These are phyloP conservation scores for Blumeria hordei DNA, from an alignment of 2,329 filamentous ascomycete genomes.

Conservation along the genomic window DNA sequence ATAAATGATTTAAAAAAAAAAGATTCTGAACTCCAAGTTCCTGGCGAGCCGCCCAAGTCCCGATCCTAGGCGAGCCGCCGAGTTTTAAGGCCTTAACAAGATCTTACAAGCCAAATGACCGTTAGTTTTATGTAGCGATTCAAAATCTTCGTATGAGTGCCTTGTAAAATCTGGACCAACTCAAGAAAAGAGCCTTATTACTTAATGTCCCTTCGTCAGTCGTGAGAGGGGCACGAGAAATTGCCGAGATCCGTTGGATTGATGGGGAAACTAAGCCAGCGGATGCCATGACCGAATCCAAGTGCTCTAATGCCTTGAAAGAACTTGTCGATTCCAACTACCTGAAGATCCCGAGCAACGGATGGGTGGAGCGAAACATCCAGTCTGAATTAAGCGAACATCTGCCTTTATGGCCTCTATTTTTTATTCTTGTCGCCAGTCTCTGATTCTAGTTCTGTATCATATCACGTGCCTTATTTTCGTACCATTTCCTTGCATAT, in stretches of 20 bases:
- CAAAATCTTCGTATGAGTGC: neutral
- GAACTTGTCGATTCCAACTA: neutral
- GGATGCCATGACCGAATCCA: too few relatives aligned
- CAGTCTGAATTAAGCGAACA: too few relatives aligned
- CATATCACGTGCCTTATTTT: too few relatives aligned
- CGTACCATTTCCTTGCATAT: too few relatives aligned
- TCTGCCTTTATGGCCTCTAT: too few relatives aligned
- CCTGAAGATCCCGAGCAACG: neutral
- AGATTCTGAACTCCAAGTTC: too few relatives aligned
- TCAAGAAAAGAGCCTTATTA: neutral
- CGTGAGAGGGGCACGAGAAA: neutral
- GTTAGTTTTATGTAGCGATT: neutral
- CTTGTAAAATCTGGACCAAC: neutral
- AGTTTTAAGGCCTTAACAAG: too few relatives aligned
- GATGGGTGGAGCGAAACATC: neutral
- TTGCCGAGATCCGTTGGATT: neutral
- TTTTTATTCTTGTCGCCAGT: too few relatives aligned
- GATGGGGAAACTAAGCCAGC: neutral
- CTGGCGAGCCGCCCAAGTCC: too few relatives aligned
- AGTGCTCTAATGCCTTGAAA: neutral
- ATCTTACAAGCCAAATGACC: neutral
- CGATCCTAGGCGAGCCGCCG: too few relatives aligned
- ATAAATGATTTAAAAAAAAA: too few relatives aligned
- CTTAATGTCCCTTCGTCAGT: conserved; percentile 1
- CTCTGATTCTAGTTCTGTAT: too few relatives aligned